Conservation (phyloP, 116 monocot genomes). For the Papilionanthe hybrid region DNA sequence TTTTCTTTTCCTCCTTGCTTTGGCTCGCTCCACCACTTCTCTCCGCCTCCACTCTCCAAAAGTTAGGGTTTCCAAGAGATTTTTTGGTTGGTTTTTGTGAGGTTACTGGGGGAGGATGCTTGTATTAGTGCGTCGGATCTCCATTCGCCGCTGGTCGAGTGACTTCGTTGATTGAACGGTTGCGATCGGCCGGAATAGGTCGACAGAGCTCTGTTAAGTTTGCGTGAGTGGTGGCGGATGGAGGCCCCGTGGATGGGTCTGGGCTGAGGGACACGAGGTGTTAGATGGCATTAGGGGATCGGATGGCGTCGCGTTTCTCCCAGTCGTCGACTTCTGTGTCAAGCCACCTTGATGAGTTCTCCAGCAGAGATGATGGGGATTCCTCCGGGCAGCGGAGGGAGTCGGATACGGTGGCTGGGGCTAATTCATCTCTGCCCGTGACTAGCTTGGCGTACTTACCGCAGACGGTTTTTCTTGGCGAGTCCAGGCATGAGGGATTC, state of each 20-base stretch:
- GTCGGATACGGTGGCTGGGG: constrained; percentile 16
- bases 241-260: constrained; percentile 15
- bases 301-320: constrained; percentile 70
- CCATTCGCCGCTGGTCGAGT: constrained; percentile 35
- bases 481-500: constrained; percentile 78
- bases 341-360: constrained; percentile 27
- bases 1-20: background rate
- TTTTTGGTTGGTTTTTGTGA: background rate
- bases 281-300: constrained; percentile 95
- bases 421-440: constrained; percentile 1
- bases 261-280: constrained; percentile 16
- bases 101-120: background rate
- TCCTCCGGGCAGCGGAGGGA: constrained; percentile 19
- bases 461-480: constrained; percentile 84
- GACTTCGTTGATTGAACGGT: constrained; percentile 38
- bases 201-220: background rate
- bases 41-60: constrained; percentile 4
- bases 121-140: constrained; percentile 17
- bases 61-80: constrained; percentile 5
- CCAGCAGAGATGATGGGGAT: constrained; percentile 14
- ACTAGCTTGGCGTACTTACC: constrained; percentile 65
- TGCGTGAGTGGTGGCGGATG: background rate
- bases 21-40: constrained; percentile 4
- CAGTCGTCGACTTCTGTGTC: constrained; percentile 41
- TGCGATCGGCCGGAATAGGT: constrained; percentile 1